A percentile compares a stretch with the other conserved stretches of the same genome.
phyloP scores from a whole-genome alignment of 192 early-diverging fungal genomes.

The Linderina pennispora region DNA sequence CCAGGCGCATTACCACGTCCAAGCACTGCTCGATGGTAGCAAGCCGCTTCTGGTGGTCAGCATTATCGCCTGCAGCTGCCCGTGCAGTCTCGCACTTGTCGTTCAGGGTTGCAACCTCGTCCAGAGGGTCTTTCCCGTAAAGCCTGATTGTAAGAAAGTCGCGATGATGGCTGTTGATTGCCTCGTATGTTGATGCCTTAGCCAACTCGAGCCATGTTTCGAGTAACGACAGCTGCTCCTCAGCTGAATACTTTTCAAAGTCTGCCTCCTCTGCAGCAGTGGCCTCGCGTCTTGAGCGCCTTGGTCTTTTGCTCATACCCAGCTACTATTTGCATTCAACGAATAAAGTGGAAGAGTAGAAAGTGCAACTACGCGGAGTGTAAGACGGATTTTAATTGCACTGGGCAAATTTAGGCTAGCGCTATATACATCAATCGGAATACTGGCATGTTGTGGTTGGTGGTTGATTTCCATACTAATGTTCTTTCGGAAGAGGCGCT shows the following conservation, averaged over 20 bases:
- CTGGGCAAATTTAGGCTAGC: no score
- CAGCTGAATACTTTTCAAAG: constrained; percentile 10
- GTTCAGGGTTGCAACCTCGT: constrained; percentile 43
- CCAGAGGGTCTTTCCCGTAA: constrained; percentile 34
- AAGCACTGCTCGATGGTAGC: constrained; percentile 17
- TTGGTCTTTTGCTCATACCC: constrained; percentile 2
- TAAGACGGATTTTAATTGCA: no score
- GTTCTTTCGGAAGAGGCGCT: no score
- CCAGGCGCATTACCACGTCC: constrained; percentile 19
- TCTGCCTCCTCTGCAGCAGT: constrained; percentile 3
- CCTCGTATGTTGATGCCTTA: constrained; percentile 25
- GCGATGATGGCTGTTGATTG: constrained; percentile 35
- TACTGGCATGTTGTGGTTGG: no score
- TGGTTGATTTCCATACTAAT: no score
- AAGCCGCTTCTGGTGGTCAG: constrained; percentile 7
- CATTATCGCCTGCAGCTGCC: neutral
- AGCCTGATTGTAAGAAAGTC: constrained; percentile 23
- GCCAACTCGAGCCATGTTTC: constrained; percentile 19
- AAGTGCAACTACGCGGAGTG: no score
- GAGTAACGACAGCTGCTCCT: constrained; percentile 16
- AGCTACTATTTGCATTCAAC: no score
- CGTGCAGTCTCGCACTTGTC: constrained; percentile 30
- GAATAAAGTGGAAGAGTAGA: no score
- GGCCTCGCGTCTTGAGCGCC: constrained; percentile 11
- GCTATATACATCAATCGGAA: no score